Percentiles rank a stretch among this genome's conserved stretches.
These are phyloP conservation scores for Pythium dissotocum DNA, from an alignment of 352 stramenopile genomes.

Conservation along the genomic window DNA sequence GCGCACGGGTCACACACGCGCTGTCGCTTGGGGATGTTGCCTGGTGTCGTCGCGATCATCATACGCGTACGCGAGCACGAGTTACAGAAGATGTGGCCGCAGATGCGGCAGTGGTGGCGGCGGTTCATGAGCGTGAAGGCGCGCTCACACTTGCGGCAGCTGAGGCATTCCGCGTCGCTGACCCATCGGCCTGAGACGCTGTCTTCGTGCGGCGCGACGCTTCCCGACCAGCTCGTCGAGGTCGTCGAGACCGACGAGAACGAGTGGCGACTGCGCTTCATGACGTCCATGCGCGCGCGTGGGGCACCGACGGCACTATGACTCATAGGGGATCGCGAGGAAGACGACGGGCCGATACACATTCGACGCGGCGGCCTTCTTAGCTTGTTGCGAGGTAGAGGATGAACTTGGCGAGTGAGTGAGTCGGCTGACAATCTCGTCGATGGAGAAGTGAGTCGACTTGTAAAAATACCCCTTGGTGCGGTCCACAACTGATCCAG, in stretches of 20 bases:
- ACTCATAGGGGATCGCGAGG: slow-evolving; percentile 8
- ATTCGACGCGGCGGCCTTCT: slow-evolving; percentile 9
- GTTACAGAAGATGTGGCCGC: slow-evolving; percentile 83
- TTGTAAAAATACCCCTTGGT: neutral
- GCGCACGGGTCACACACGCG: slow-evolving; percentile 75
- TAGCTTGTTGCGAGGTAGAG: neutral
- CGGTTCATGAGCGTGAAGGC: slow-evolving; percentile 75
- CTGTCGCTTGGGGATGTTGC: slow-evolving; percentile 68
- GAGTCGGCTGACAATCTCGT: neutral
- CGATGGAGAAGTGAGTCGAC: neutral
- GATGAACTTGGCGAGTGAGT: slow-evolving; percentile 4
- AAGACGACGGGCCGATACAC: slow-evolving; percentile 22
- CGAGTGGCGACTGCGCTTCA: slow-evolving; percentile 35
- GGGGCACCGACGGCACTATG: neutral
- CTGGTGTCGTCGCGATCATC: slow-evolving; percentile 66
- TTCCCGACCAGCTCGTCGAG: slow-evolving; percentile 68
- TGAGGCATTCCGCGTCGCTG: slow-evolving; percentile 50
- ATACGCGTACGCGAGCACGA: slow-evolving; percentile 79
- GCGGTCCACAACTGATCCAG: neutral
- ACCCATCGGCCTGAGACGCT: slow-evolving; percentile 75
- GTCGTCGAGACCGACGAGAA: slow-evolving; percentile 70
- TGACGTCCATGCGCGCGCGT: slow-evolving; percentile 16
- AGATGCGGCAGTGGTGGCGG: slow-evolving; percentile 82
- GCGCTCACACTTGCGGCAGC: slow-evolving; percentile 69
- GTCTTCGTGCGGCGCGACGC: slow-evolving; percentile 40